Evolutionary conservation across 2,329 filamentous ascomycete genomes (phyloP), one percentile per base, ranked within the genome.

Genomic region (Sclerotinia minor): DNA sequence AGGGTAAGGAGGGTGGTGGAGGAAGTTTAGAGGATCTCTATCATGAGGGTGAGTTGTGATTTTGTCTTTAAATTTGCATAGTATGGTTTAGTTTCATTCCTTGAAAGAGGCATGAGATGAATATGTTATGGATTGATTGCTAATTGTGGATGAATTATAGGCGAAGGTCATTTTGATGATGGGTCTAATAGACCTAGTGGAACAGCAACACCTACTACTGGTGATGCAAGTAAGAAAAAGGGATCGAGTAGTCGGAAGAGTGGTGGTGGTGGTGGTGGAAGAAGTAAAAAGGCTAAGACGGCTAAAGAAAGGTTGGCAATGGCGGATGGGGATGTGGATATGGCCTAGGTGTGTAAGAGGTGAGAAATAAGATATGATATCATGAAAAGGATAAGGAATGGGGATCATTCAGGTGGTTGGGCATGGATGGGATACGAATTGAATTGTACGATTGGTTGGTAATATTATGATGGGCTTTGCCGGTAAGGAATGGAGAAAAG

Each of bases 111-210:
- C 13, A 54, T 65, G 63, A 13, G 53, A 53, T 57, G 52, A 57
- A 24, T 65, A 11, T 57, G 17, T 24, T 15, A n/a, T 19, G 29
- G 29, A 64, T 47, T 49, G 68, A 50, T n/a, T 67, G 44, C 60
- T 68, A 64, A 60, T 29, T n/a, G 21, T 63, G 53, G 19, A n/a
- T 35, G 71, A 17, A 50, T 38, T 57, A 65, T 76, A 98, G 94
- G 94, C 75, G 95, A 99, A 84, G 95, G 95, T 69, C 89, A 97
- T 78, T 99, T 99, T 80, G 94, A 98, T 74, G 93, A 96, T 78
- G 85, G 84, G 60, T 89, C 85, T 74, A 90, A 89, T 73, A 95
- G 96, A 76, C 87, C 88, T 32, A 96, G 92, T 3, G 95, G 94
- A 47, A 89, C 93, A 0, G 92, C 92, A 4, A 97, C 95, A 1